A percentile compares a stretch with the other conserved stretches of the same genome.
Evolutionary conservation across 768 basidiomycete genomes (phyloP).

Genomic region (Rickenella mellea): DNA sequence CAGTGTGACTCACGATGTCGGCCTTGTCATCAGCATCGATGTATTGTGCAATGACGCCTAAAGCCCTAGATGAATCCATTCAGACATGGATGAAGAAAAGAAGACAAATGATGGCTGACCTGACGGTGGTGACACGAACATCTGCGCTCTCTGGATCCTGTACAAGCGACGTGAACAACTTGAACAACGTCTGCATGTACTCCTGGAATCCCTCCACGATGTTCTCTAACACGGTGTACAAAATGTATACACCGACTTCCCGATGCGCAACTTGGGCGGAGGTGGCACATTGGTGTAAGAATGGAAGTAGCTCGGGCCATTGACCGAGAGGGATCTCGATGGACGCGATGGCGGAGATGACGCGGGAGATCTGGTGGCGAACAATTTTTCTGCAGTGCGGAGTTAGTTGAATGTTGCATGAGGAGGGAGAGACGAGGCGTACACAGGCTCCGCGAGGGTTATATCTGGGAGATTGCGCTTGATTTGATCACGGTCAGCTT

Average conservation of each 20-base stretch:
- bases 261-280: conserved; percentile 66
- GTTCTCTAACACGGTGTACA: conserved; percentile 86
- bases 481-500: conserved; percentile 67
- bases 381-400: conserved; percentile 61
- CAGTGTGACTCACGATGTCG: conserved; percentile 58
- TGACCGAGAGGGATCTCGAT: conserved; percentile 72
- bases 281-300: conserved; percentile 69
- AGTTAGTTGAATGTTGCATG: conserved; percentile 7
- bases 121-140: conserved; percentile 83
- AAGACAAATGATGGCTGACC: conserved; percentile 29
- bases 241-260: conserved; percentile 85
- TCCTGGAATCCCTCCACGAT: conserved; percentile 85
- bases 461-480: conserved; percentile 75
- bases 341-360: conserved; percentile 85
- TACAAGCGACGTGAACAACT: conserved; percentile 65
- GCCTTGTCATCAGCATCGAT: conserved; percentile 81
- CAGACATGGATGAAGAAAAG: background rate
- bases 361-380: conserved; percentile 86
- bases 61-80: conserved; percentile 36
- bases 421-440: conserved; percentile 17
- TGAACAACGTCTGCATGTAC: conserved; percentile 65
- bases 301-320: conserved; percentile 86
- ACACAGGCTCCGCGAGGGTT: conserved; percentile 74
- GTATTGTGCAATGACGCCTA: conserved; percentile 90
- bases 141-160: conserved; percentile 79